phyloP scores from a whole-genome alignment of 1,139 yeast species.

The Yamadazyma jaroonii region DNA sequence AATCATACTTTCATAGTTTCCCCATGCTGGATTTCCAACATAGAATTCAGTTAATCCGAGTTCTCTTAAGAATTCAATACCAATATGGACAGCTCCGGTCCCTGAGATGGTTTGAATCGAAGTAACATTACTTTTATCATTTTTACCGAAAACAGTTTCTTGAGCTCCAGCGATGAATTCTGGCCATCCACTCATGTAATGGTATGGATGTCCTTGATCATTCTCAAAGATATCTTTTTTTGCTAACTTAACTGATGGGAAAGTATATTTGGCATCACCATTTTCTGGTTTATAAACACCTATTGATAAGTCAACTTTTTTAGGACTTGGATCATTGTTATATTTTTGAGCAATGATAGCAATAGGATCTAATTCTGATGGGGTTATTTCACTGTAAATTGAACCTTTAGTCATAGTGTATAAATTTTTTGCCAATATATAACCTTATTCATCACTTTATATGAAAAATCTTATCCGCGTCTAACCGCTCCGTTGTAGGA shows the following conservation, averaged over 20 bases:
- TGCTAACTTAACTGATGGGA: conserved; percentile 38
- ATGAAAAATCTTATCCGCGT: not conserved
- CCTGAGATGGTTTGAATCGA: conserved; percentile 45
- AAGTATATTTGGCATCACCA: conserved; percentile 31
- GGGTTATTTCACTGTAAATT: conserved; percentile 23
- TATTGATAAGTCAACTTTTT: conserved; percentile 40
- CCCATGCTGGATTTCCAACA: conserved; percentile 43
- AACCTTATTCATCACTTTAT: not conserved
- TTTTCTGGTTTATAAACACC: conserved; percentile 43
- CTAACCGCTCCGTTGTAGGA: not conserved
- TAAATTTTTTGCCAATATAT: too few species aligned
- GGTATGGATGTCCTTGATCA: conserved; percentile 46
- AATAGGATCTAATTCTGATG: conserved; percentile 37
- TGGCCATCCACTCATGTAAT: conserved; percentile 42
- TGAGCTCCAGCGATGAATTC: conserved; percentile 36
- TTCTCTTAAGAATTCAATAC: conserved; percentile 25
- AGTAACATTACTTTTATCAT: conserved; percentile 25
- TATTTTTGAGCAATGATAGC: conserved; percentile 27
- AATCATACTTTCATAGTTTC: conserved; percentile 38
- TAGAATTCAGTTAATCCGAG: conserved; percentile 30
- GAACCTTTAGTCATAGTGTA: conserved; percentile 26
- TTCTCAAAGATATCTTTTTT: conserved; percentile 28
- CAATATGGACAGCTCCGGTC: conserved; percentile 45
- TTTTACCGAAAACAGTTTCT: conserved; percentile 31
- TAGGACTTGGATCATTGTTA: conserved; percentile 25